Evolutionary conservation across 2,329 filamentous ascomycete species (phyloP), one percentile per base, ranked within the genome.

Genomic region (Diaporthe destruens): DNA sequence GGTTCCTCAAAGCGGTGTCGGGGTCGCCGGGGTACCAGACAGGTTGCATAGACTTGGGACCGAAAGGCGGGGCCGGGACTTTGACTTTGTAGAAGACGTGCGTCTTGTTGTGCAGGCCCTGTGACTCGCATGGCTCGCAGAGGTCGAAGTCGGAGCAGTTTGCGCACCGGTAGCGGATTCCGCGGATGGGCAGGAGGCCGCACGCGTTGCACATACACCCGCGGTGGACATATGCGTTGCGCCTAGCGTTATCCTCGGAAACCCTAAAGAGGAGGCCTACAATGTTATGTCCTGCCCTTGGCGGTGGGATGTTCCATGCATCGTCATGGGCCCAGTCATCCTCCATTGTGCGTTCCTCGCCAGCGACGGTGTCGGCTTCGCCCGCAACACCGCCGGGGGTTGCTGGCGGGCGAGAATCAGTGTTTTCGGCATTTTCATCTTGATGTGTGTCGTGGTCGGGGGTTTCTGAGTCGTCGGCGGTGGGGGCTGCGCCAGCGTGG

Each of bases 71-170:
- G 0, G 95, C 93, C 1, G 96, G 96, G 14, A 98, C 92, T 71
- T 92, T 92, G 79, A 99, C 93, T 82, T 98, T 98, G 87, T 97
- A 97, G 83, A 99, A 98, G 57, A 98, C 90, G 82, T 99, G 96
- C 1, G 95, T 98, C 81, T 96, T 97, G 78, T 89, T 91, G 80
- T 98, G 96, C 2, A 92, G 83, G 29, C 90, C 89, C 77, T 91
- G 90, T 6, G 93, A 90, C 83, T 99, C 96, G 83, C 96, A 99
- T 9, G 92, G 92, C 80, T 98, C 95, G 84, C 96, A 99, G 2
- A 99, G 89, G 80, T 99, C 96, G 80, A 95, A 98, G 82, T 99
- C 96, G 76, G 94, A 91, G 80, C 96, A 99, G 83, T 99, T 98
- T 77, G 95, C 92, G 82, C 96, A 99, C 73, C 95, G 93, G 84